Evolutionary conservation across 345 rosid genomes (phyloP), one percentile per base, ranked within the genome.

Genomic region (Dovyalis caffra): DNA sequence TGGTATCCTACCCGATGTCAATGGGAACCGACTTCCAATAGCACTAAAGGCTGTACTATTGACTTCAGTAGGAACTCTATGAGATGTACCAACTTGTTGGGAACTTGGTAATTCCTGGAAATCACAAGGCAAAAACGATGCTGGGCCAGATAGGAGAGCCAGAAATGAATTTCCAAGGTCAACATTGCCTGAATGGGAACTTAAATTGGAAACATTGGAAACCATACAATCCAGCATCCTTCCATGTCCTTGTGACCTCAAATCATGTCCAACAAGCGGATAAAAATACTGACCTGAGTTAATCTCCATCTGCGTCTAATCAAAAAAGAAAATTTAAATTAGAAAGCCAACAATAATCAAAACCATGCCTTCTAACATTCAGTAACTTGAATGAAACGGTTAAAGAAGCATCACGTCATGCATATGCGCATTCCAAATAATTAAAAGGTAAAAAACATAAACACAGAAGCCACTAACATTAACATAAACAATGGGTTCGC

Each of bases 91-190:
- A n/a, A 37, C 32, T 35, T 68, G 74, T 74, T 85, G 84, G 45
- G 65, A 64, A 75, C 80, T 75, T 37, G 80, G 73, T 21, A 66
- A 67, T 43, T 80, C 84, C 72, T 79, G 83, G 57, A 70, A 70
- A 71, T 87, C 83, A 73, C 77, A 70, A 61, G 79, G 84, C 72
- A 81, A 68, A 37, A 80, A 26, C 15, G 88, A 79, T 34, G 82
- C 69, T 2, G 84, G 76, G 64, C 84, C 85, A 26, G 84, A 86
- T 70, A 83, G 80, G 29, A 81, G 80, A 76, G 87, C 84, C 63
- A 81, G 71, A 75, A 84, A 84, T 25, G 86, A 86, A 84, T 69
- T 84, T 63, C 81, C 82, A 16, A 60, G 2, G 31, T 84, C 81
- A 32, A 47, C 18, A 69, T 67, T 33, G 62, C 38, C 78, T 31